Evolutionary conservation across 2,329 filamentous ascomycete genomes (phyloP).

Genomic region (Alternaria sp.): DNA sequence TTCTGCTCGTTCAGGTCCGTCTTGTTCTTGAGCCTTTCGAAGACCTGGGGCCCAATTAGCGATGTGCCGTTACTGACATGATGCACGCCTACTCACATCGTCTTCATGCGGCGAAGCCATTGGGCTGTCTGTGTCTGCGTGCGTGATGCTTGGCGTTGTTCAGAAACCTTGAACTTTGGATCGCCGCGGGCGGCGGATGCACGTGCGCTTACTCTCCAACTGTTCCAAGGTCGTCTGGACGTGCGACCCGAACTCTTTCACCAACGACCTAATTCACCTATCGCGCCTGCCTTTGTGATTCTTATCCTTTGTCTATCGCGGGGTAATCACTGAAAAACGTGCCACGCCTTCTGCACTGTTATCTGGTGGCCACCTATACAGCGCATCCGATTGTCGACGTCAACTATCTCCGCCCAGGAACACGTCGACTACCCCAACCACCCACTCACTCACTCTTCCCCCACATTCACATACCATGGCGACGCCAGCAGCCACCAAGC

Average conservation of each 20-base stretch:
- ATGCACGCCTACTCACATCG: slow-evolving; percentile 48
- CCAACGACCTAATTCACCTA: neutral
- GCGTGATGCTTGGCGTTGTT: slow-evolving; percentile 34
- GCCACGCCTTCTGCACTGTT: neutral
- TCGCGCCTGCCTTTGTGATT: neutral
- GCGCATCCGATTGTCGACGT: slow-evolving; percentile 1
- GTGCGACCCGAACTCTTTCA: neutral
- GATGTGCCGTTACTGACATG: neutral
- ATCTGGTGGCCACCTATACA: slow-evolving; percentile 7
- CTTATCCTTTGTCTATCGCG: neutral
- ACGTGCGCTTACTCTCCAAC: slow-evolving; percentile 19
- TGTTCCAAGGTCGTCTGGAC: neutral
- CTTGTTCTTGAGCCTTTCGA: slow-evolving; percentile 64
- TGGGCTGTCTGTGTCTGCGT: slow-evolving; percentile 40
- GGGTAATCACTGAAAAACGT: neutral
- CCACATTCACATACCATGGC: slow-evolving; percentile 39
- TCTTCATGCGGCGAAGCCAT: slow-evolving; percentile 54
- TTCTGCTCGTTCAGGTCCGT: slow-evolving; percentile 65
- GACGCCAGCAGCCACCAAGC: slow-evolving; percentile 50
- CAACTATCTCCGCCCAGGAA: neutral
- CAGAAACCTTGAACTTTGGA: slow-evolving; percentile 22
- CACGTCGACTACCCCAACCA: slow-evolving; percentile 3
- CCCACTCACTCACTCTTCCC: neutral
- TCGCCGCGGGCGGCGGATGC: slow-evolving; percentile 14
- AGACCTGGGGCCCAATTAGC: slow-evolving; percentile 52